Conservation (phyloP, 192 early-diverging fungal genomes). For the Coemansia sp. region DNA sequence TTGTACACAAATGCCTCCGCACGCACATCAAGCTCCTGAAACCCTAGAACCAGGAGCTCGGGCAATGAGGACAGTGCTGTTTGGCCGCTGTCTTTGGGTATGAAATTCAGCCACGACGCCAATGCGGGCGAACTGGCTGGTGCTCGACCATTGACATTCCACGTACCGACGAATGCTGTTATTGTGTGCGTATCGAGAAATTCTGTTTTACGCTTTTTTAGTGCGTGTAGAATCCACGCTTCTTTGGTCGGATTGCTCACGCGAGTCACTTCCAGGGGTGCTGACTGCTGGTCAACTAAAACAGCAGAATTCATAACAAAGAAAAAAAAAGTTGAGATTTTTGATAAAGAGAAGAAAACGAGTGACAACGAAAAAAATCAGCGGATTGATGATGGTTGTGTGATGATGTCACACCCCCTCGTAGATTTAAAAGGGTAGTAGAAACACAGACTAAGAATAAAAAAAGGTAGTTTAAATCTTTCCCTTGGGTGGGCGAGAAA, state of each 20-base stretch:
- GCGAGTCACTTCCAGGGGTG: slow-evolving; percentile 10
- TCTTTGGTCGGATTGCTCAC: slow-evolving; percentile 46
- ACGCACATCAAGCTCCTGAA: slow-evolving; percentile 89
- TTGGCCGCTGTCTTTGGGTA: slow-evolving; percentile 20
- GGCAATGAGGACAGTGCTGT: slow-evolving; percentile 13
- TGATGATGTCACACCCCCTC: slow-evolving; percentile 4
- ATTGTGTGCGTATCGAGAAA: slow-evolving; percentile 28
- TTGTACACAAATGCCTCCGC: slow-evolving; percentile 82
- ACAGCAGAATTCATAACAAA: background rate
- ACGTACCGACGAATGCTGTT: slow-evolving; percentile 77
- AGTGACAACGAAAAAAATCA: slow-evolving; percentile 34
- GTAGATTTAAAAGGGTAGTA: slow-evolving; percentile 2
- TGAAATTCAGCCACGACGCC: slow-evolving; percentile 62
- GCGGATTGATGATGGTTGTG: slow-evolving; percentile 8
- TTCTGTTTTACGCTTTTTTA: slow-evolving; percentile 31
- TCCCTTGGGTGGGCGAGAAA: slow-evolving; percentile 53
- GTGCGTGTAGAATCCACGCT: slow-evolving; percentile 45
- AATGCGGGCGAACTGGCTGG: slow-evolving; percentile 56
- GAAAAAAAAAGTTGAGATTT: background rate
- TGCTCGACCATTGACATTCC: slow-evolving; percentile 83
- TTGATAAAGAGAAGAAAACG: slow-evolving; percentile 15
- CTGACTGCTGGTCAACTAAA: background rate
- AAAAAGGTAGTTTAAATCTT: slow-evolving; percentile 31
- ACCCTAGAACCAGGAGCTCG: slow-evolving; percentile 57
- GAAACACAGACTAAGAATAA: slow-evolving; percentile 37